Evolutionary conservation across 768 basidiomycete species (phyloP), one percentile per base, ranked within the genome.

Genomic region (Boletus insuetus): DNA sequence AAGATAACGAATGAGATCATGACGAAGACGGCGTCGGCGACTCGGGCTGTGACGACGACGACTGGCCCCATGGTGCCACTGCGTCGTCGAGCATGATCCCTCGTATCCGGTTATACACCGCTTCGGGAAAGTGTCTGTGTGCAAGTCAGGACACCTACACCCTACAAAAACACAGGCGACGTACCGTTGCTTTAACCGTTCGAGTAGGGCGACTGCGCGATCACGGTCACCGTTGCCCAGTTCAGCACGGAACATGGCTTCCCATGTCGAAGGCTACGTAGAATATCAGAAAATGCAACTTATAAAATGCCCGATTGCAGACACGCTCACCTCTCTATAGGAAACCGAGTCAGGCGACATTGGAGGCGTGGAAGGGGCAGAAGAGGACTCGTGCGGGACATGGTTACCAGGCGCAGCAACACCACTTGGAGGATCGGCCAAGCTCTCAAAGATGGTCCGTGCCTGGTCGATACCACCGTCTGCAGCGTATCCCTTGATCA

Each of bases 211-310:
- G 4, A 82, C 45, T 0, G 95, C 96, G 12, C 78, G 77, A 44
- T 85, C 81, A 13, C 84, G 82, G 61, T 91, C 82, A 13, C 91
- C 91, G 48, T 79, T 82, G 19, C 85, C 85, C 12, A 98, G 77
- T 68, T 99, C 97, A 1, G 90, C 91, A 14, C 91, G 83, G 59
- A 99, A 84, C 94, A 99, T 98, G 6, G 84, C 85, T 66, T 98
- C 97, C 87, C 91, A 96, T 1, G 93, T 95, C 39, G 90, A 93
- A 13, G 92, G 93, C 86, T 91, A 24, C 3, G 14, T 8, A 32
- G 40, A 19, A n/a, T 20, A 20, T 40, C 10, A 40, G 40, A 16
- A 16, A 20, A 11, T 9, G 14, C n/a, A 19, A 17, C 3, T 14
- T 7, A 35, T 14, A 14, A 3, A 40, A 39, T 16, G 38, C 17